A percentile compares a stretch with the other conserved stretches of the same genome.
These are phyloP conservation scores for Yamagishiella unicocca DNA, from an alignment of 139 green algal species.

Conservation along the genomic window DNA sequence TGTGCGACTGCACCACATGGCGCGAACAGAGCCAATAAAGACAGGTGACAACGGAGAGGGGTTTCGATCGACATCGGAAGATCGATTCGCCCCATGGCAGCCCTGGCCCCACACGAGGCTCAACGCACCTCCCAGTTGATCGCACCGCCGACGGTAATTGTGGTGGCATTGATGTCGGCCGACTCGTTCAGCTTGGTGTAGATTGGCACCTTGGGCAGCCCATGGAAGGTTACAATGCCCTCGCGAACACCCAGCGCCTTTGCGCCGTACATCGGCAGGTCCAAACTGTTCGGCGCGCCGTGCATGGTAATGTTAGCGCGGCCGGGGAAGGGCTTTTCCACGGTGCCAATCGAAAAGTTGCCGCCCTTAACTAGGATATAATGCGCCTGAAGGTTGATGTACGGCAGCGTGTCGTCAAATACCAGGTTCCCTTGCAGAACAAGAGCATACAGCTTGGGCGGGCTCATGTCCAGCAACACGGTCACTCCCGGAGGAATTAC, in stretches of 20 bases:
- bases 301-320: slow-evolving; percentile 75
- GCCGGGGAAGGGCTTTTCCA: slow-evolving; percentile 54
- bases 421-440: slow-evolving; percentile 71
- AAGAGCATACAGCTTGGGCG: slow-evolving; percentile 61
- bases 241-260: slow-evolving; percentile 74
- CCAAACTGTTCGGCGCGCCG: slow-evolving; percentile 55
- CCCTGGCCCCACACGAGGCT: too few relatives aligned
- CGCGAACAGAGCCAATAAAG: too few relatives aligned
- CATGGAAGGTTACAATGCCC: slow-evolving; percentile 68
- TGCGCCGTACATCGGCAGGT: slow-evolving; percentile 80
- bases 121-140: slow-evolving; percentile 57
- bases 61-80: too few relatives aligned
- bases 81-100: too few relatives aligned
- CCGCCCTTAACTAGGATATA: slow-evolving; percentile 76
- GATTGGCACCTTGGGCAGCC: slow-evolving; percentile 68
- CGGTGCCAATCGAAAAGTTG: slow-evolving; percentile 66
- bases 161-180: slow-evolving; percentile 48
- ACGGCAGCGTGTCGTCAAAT: slow-evolving; percentile 57
- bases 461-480: slow-evolving; percentile 73
- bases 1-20: too few relatives aligned
- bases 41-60: too few relatives aligned
- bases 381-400: slow-evolving; percentile 56
- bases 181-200: slow-evolving; percentile 70
- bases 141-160: slow-evolving; percentile 53
- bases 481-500: slow-evolving; percentile 58